Conservation (phyloP, 495 filamentous ascomycete species). For the Penicillium subrubescens region DNA sequence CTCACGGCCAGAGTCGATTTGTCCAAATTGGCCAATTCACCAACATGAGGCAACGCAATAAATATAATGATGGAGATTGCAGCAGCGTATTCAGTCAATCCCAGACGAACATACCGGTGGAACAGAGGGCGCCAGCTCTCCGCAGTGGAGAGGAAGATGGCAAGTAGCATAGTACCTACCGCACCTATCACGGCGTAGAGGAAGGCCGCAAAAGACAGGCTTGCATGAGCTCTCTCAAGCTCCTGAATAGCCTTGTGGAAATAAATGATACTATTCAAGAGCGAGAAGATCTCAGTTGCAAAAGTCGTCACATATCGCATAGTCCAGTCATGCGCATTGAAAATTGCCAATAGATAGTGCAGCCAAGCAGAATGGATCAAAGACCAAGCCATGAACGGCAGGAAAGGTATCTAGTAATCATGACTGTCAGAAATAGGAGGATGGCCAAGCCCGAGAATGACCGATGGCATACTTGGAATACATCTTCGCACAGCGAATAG, state of each 20-base stretch:
- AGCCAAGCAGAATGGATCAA: constrained; percentile 72
- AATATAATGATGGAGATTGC: constrained; percentile 71
- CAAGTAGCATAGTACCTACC: constrained; percentile 67
- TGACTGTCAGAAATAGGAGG: constrained; percentile 1
- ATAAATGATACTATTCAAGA: constrained; percentile 74
- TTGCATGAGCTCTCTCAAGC: constrained; percentile 60
- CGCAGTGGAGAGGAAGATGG: constrained; percentile 65
- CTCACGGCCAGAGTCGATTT: constrained; percentile 63
- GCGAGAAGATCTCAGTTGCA: constrained; percentile 69
- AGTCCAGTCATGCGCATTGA: constrained; percentile 77
- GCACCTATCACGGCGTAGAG: constrained; percentile 72
- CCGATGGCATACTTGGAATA: constrained; percentile 52
- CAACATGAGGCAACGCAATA: constrained; percentile 68
- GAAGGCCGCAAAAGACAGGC: constrained; percentile 66
- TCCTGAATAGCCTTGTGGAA: constrained; percentile 76
- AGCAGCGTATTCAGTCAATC: constrained; percentile 67
- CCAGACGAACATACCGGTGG: constrained; percentile 66
- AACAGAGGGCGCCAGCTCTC: constrained; percentile 67
- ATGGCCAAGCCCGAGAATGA: neutral
- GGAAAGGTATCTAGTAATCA: constrained; percentile 57
- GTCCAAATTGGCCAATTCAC: constrained; percentile 62
- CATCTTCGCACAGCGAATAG: constrained; percentile 58
- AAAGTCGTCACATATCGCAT: constrained; percentile 78
- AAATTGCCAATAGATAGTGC: constrained; percentile 67
- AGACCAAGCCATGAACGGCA: constrained; percentile 76